Base-by-base conservation (phyloP, 768 basidiomycete genomes). In the Trametes punicea region DNA sequence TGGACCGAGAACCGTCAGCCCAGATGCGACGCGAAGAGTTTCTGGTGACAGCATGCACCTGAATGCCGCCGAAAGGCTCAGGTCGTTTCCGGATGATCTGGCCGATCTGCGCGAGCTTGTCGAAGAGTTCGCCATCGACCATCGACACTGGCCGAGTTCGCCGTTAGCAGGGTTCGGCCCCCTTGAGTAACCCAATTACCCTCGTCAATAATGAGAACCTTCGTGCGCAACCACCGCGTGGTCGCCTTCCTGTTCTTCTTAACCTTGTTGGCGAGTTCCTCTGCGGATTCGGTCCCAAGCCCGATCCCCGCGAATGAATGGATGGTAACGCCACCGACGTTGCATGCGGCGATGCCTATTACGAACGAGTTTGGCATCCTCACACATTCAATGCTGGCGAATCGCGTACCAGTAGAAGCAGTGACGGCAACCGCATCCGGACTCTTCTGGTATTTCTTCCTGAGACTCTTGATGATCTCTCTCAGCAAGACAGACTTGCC, bases 241-340 rank as follows among this genome's bases (percentile, higher is more conserved):
- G 72, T 71, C 1, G 93, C 85, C 71, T 97, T 97, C 73, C 82
- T 89, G 69, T 95, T 97, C 76, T 82, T 91, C 62, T 73, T 78
- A 41, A 98, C 71, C 66, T 83, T 94, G 0, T 62, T 71, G 4
- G 82, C 76, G 4, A 98, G 78, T 0, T 81, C 73, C 0, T 87
- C 79, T 0, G 81, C 80, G 9, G 69, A 69, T 34, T 90, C 93
- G 2, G 79, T 71, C 2, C 91, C 96, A 1, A 97, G 72, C 0
- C 96, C 96, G 56, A 96, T 89, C 0, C 96, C 95, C n/a, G 89
- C 84, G 67, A 97, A 99, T 0, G 92, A 95, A 69, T 99, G 96
- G 31, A 98, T 81, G 0, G 96, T 98, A 21, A 90, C 82, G 36
- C 97, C 96, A 9, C 96, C 96, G 46, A 99, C 94, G 63, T 99